These are phyloP conservation scores for Scorias spongiosa DNA, from an alignment of 2,329 filamentous ascomycete species.

Conservation along the genomic window DNA sequence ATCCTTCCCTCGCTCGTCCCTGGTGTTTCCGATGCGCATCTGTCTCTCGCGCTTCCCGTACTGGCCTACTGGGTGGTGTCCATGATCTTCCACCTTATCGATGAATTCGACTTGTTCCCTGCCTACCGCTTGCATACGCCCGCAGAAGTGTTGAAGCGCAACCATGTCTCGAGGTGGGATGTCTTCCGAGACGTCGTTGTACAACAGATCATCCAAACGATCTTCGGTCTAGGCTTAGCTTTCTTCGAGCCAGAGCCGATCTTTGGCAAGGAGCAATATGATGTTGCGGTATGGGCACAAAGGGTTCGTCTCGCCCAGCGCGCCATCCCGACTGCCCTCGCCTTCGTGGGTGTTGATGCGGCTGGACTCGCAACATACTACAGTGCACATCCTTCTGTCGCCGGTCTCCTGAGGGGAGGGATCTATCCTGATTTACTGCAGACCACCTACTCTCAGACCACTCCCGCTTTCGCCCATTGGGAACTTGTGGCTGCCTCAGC, in stretches of 20 bases:
- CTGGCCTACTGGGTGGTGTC: constrained; percentile 81
- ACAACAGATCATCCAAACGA: constrained; percentile 80
- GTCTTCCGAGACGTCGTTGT: constrained; percentile 81
- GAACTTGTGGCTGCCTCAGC: constrained; percentile 59
- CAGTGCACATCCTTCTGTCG: constrained; percentile 53
- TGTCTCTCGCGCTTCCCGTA: constrained; percentile 62
- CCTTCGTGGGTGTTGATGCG: constrained; percentile 61
- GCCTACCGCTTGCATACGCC: constrained; percentile 92
- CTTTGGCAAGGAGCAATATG: constrained; percentile 65
- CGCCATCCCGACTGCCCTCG: constrained; percentile 57
- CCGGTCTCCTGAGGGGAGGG: constrained; percentile 64
- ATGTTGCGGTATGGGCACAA: constrained; percentile 79
- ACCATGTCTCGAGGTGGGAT: constrained; percentile 71
- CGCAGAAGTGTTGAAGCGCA: constrained; percentile 73
- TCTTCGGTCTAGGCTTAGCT: constrained; percentile 51
- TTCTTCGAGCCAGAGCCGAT: constrained; percentile 60
- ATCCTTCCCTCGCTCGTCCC: constrained; percentile 58
- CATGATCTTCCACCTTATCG: constrained; percentile 72
- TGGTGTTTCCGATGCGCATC: constrained; percentile 65
- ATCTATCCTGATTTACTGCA: constrained; percentile 55
- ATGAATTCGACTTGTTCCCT: constrained; percentile 71
- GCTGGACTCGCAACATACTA: constrained; percentile 60
- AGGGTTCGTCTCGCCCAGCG: constrained; percentile 66
- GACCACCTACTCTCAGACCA: constrained; percentile 38
- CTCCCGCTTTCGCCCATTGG: constrained; percentile 68